Conservation (phyloP, 116 monocot genomes). For the Papilionanthe hybrid region DNA sequence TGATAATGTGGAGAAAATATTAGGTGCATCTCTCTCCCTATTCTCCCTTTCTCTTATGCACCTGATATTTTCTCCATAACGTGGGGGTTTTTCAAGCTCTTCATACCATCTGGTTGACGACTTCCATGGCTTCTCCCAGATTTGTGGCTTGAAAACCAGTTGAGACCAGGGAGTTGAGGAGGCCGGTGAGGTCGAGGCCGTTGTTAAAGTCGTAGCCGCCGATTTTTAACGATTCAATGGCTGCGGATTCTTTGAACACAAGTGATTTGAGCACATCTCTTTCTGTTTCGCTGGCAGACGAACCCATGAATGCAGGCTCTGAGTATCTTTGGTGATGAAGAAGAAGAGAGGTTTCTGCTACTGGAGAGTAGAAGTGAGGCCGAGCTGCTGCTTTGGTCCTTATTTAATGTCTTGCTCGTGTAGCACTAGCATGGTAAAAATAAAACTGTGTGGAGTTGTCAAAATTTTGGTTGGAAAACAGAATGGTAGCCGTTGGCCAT, state of each 20-base stretch:
- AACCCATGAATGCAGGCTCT: background rate
- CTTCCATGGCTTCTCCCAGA: conserved; percentile 75
- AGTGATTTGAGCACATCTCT: conserved; percentile 31
- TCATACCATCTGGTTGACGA: conserved; percentile 80
- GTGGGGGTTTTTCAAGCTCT: background rate
- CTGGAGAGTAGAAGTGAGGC: too few species aligned
- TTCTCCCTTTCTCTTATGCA: too few species aligned
- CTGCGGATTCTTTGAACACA: conserved; percentile 72
- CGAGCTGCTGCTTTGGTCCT: too few species aligned
- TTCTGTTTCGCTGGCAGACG: conserved; percentile 1
- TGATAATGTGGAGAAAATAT: background rate
- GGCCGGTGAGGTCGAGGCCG: conserved; percentile 38
- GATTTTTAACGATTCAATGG: conserved; percentile 52
- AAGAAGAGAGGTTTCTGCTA: background rate
- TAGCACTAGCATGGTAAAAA: too few species aligned
- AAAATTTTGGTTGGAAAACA: too few species aligned
- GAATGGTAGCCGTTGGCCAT: too few species aligned
- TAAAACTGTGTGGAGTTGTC: too few species aligned
- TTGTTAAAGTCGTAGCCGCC: conserved; percentile 72
- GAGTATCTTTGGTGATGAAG: too few species aligned
- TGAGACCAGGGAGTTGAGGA: conserved; percentile 59
- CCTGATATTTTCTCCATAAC: too few species aligned
- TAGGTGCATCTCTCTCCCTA: too few species aligned
- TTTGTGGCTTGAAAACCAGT: conserved; percentile 94
- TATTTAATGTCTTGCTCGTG: too few species aligned